phyloP scores from a whole-genome alignment of 2,329 filamentous ascomycete species.

The Thermoascus crustaceus region DNA sequence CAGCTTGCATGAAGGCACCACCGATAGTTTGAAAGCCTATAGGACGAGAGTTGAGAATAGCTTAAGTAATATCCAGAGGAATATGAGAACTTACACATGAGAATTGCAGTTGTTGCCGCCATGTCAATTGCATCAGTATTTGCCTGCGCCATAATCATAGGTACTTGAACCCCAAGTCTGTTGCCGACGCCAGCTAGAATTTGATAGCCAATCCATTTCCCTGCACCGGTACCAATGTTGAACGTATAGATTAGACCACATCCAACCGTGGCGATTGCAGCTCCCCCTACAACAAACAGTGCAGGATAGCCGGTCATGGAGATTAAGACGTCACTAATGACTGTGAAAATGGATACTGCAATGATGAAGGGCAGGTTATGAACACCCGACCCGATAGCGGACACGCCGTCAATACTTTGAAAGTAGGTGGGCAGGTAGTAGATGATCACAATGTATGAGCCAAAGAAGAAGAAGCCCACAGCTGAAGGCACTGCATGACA shows the following conservation, averaged over 20 bases:
- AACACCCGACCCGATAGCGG: constrained; percentile 31
- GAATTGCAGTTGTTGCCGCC: neutral
- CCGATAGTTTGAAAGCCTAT: constrained; percentile 24
- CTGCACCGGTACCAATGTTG: constrained; percentile 8
- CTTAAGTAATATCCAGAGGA: too few relatives aligned
- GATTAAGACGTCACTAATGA: constrained; percentile 20
- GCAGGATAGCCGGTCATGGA: constrained; percentile 17
- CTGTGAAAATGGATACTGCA: constrained; percentile 17
- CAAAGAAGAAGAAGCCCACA: constrained; percentile 30
- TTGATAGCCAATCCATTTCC: constrained; percentile 26
- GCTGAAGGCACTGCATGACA: constrained; percentile 24
- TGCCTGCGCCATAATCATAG: constrained; percentile 17
- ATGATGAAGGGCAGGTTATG: constrained; percentile 37
- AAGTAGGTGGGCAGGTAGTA: constrained; percentile 45
- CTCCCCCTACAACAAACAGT: constrained; percentile 19
- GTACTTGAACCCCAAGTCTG: constrained; percentile 17
- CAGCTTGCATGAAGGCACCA: constrained; percentile 22
- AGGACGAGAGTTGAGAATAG: too few relatives aligned
- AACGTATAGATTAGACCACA: constrained; percentile 14
- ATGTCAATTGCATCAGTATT: too few relatives aligned
- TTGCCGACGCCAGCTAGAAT: constrained; percentile 19
- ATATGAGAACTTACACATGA: neutral
- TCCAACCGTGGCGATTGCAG: constrained; percentile 13
- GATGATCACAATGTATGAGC: constrained; percentile 29
- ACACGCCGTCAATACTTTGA: constrained; percentile 29